Conservation (phyloP, 2,329 filamentous ascomycete genomes). For the Penicillium sp. region DNA sequence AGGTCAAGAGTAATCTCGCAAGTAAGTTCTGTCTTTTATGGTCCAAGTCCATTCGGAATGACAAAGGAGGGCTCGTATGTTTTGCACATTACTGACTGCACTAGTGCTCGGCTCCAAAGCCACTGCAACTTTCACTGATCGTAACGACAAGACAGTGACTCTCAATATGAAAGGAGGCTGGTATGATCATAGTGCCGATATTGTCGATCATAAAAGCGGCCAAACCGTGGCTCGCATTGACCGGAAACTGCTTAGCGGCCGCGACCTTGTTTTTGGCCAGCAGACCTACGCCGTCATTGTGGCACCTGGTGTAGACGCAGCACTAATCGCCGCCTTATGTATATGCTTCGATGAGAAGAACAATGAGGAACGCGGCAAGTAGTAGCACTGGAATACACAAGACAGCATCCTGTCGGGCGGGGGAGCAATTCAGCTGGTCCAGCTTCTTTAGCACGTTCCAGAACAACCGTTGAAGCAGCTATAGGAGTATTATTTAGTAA, state of each 20-base stretch:
- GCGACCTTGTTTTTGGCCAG: slow-evolving; percentile 59
- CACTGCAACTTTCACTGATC: slow-evolving; percentile 54
- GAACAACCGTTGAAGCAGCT: too few species aligned
- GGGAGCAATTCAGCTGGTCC: background rate
- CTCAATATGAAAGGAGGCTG: slow-evolving; percentile 62
- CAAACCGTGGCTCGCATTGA: slow-evolving; percentile 58
- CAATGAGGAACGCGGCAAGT: slow-evolving; percentile 41
- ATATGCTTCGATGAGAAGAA: slow-evolving; percentile 68
- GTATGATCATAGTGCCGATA: slow-evolving; percentile 57
- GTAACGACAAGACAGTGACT: slow-evolving; percentile 44
- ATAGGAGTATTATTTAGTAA: too few species aligned
- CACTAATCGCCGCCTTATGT: slow-evolving; percentile 64
- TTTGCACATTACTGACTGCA: slow-evolving; percentile 5
- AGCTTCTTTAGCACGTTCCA: background rate
- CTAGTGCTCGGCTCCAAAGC: slow-evolving; percentile 27
- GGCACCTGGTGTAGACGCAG: slow-evolving; percentile 64
- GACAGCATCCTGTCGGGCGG: background rate
- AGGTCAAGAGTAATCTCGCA: slow-evolving; percentile 56
- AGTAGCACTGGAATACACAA: background rate
- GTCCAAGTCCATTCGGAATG: background rate
- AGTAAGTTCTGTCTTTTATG: slow-evolving; percentile 39
- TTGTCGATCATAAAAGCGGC: slow-evolving; percentile 53
- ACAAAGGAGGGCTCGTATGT: background rate
- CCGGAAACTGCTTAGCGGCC: slow-evolving; percentile 57
- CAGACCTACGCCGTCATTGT: slow-evolving; percentile 66